Base-by-base conservation (phyloP, 2,329 filamentous ascomycete species). In the Orbilia quercus region DNA sequence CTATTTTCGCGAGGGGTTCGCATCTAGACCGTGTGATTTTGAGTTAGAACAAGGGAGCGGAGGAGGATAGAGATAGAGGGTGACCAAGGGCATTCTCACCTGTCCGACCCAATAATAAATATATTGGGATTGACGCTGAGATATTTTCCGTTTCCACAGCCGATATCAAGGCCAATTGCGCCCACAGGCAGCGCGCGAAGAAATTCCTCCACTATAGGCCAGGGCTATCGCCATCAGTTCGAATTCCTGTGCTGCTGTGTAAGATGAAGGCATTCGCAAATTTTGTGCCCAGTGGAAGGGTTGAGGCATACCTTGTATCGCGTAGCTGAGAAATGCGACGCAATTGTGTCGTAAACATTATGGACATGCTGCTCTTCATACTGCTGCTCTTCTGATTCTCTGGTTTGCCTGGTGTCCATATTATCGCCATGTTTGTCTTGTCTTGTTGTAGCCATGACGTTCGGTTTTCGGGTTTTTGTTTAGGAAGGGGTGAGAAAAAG, bases 131-230 rank as follows among this genome's bases (percentile, higher is more conserved):
- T 96, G 66, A 96, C 90, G 72, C 86, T 83, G 73, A 98, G 84
- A 80, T 98, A 97, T 84, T 98, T 98, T 77, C 95, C 95, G 82
- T 99, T 99, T 71, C 95, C 95, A 82, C 95, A 98, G 73, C 95
- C 95, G 65, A 98, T 85, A 81, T 99, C 95, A 31, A 96, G 84
- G 7, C 95, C 95, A 64, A 98, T 82, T 54, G 91, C 86, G 23
- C 93, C 94, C 11, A 88, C 82, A 0, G 84, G 79, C 51, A 90
- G 86, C 31, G 83, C 82, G 54, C 84, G 82, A 36, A 98, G 85
- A 80, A 97, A 98, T 36, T 84, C 83, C 75, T 92, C 87, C 64
- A 98, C 91, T 77, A 96, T 89, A 20, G 95, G 95, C 95, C 95
- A 99, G 74, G 95, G 92, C 87, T 89, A 74, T 31, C 36, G 66